phyloP scores from a whole-genome alignment of 2,329 filamentous ascomycete genomes.

The Diplocarpon rosae region DNA sequence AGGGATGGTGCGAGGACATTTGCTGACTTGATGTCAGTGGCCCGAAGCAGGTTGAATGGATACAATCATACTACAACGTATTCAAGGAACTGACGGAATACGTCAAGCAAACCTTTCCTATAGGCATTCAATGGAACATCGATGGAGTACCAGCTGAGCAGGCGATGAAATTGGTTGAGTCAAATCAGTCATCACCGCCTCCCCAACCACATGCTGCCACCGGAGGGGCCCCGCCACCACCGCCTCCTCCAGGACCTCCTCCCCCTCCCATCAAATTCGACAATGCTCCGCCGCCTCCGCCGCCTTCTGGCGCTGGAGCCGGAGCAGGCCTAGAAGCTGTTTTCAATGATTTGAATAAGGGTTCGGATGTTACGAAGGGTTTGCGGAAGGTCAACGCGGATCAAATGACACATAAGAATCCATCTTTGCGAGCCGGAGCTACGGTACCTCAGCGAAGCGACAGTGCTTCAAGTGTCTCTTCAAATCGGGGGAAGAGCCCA shows the following conservation, averaged over 20 bases:
- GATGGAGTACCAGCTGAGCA: slow-evolving; percentile 64
- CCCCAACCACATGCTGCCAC: slow-evolving; percentile 39
- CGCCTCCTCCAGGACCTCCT: slow-evolving; percentile 55
- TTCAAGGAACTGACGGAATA: slow-evolving; percentile 78
- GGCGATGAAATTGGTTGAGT: slow-evolving; percentile 47
- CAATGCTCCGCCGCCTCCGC: slow-evolving; percentile 35
- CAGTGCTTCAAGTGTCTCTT: slow-evolving; percentile 39
- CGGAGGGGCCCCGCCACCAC: slow-evolving; percentile 50
- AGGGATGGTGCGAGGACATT: background rate
- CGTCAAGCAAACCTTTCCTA: slow-evolving; percentile 70
- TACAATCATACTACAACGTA: slow-evolving; percentile 84
- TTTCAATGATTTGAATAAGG: slow-evolving; percentile 84
- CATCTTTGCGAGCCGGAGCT: slow-evolving; percentile 63
- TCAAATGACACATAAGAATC: slow-evolving; percentile 98
- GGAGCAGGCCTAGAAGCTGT: slow-evolving; percentile 67
- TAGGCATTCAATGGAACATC: slow-evolving; percentile 78
- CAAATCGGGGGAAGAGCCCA: slow-evolving; percentile 64
- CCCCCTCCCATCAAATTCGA: slow-evolving; percentile 43
- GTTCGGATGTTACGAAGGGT: slow-evolving; percentile 75
- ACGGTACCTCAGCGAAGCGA: slow-evolving; percentile 51
- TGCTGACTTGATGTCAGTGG: slow-evolving; percentile 42
- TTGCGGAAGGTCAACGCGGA: slow-evolving; percentile 90
- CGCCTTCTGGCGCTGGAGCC: slow-evolving; percentile 33
- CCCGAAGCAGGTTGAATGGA: slow-evolving; percentile 71
- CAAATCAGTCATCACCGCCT: slow-evolving; percentile 32